phyloP scores from a whole-genome alignment of 352 stramenopile genomes.

The Phytophthora rubi region DNA sequence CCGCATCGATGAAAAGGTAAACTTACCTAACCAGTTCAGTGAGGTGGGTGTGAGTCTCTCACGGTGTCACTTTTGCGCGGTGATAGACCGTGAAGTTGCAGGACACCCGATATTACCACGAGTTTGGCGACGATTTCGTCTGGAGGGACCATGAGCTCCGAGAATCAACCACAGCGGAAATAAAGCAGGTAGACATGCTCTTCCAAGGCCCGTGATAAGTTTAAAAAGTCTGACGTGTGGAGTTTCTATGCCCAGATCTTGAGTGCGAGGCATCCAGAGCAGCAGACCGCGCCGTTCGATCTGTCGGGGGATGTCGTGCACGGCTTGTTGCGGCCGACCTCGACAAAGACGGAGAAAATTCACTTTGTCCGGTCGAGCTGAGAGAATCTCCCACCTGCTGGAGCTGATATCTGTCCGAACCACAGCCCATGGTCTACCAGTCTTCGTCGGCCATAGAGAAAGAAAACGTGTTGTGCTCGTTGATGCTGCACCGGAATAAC shows the following conservation, averaged over 20 bases:
- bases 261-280: conserved; percentile 6
- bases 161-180: conserved; percentile 39
- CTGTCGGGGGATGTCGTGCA: conserved; percentile 58
- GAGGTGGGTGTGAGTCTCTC: neutral
- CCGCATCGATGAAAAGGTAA: conserved; percentile 65
- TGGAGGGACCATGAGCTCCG: conserved; percentile 62
- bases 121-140: conserved; percentile 59
- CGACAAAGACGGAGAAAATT: conserved; percentile 54
- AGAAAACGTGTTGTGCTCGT: too few species aligned
- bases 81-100: conserved; percentile 50
- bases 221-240: neutral
- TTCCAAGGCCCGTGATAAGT: neutral
- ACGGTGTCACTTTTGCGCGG: neutral
- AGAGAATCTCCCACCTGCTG: neutral
- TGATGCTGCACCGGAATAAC: too few species aligned
- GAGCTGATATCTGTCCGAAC: neutral
- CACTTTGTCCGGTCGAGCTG: conserved; percentile 11
- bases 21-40: neutral
- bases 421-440: too few species aligned
- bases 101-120: conserved; percentile 72
- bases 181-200: conserved; percentile 41
- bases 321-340: conserved; percentile 32
- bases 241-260: conserved; percentile 8
- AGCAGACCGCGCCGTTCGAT: conserved; percentile 31
- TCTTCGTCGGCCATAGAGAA: too few species aligned